These are phyloP conservation scores for Russula brevipes DNA, from an alignment of 768 basidiomycete genomes.

Conservation along the genomic window DNA sequence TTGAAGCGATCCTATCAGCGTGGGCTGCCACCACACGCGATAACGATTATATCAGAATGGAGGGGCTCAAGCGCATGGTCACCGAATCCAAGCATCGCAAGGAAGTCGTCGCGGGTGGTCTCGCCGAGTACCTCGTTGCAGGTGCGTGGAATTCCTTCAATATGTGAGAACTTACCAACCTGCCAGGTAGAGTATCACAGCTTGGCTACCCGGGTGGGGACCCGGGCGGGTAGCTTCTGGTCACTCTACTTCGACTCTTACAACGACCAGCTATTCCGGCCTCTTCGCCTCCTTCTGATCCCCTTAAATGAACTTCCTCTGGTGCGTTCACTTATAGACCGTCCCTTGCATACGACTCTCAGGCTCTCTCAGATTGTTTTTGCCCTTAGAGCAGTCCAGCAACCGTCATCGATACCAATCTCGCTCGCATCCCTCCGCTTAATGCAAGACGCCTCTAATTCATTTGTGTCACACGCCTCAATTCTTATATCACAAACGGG, in stretches of 20 bases:
- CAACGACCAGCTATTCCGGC: neutral
- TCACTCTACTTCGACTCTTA: neutral
- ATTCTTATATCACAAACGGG: constrained; percentile 49
- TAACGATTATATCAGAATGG: constrained; percentile 53
- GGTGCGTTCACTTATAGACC: neutral
- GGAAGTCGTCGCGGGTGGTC: constrained; percentile 65
- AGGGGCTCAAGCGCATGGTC: constrained; percentile 59
- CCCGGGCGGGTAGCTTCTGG: constrained; percentile 18
- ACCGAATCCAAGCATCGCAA: constrained; percentile 53
- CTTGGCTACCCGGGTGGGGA: constrained; percentile 18
- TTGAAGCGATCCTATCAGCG: constrained; percentile 31
- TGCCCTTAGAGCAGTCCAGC: constrained; percentile 23
- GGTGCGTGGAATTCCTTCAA: constrained; percentile 29
- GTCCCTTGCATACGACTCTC: neutral
- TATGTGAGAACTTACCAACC: neutral
- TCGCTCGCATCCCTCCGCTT: constrained; percentile 39
- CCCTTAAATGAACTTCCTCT: constrained; percentile 19
- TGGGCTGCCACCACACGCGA: constrained; percentile 73
- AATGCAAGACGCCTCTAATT: constrained; percentile 46
- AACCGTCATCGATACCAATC: constrained; percentile 24
- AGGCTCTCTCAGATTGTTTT: constrained; percentile 19
- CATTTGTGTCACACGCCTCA: constrained; percentile 48
- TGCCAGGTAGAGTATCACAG: constrained; percentile 6
- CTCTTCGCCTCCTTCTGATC: constrained; percentile 2
- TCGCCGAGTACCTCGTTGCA: constrained; percentile 48